A percentile compares a stretch with the other conserved stretches of the same genome.
phyloP scores from a whole-genome alignment of 306 rosid species.

The Cajanus cajan region DNA sequence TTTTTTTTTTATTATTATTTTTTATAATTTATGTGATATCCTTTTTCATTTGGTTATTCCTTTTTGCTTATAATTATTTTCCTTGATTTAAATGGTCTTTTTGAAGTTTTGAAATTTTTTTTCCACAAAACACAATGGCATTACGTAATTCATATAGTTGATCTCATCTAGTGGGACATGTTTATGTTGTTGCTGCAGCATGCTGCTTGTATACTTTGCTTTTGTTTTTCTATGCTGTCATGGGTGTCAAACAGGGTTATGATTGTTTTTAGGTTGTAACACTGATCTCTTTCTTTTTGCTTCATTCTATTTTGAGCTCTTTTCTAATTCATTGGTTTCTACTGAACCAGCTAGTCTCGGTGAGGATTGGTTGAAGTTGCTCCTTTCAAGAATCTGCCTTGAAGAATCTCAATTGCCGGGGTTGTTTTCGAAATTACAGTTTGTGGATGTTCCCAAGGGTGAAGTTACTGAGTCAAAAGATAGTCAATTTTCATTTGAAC shows the following conservation, averaged over 20 bases:
- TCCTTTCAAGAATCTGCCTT: conserved; percentile 61
- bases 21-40: background rate
- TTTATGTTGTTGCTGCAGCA: background rate
- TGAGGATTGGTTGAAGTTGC: conserved; percentile 74
- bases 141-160: background rate
- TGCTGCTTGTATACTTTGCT: background rate
- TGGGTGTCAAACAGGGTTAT: background rate
- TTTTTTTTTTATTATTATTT: too few species aligned
- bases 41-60: background rate
- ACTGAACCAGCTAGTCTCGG: conserved; percentile 55
- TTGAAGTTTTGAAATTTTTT: background rate
- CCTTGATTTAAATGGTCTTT: background rate
- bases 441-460: conserved; percentile 17
- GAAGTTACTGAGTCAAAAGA: conserved; percentile 14
- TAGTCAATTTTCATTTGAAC: conserved; percentile 42
- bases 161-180: background rate
- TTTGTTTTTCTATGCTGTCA: background rate
- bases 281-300: background rate
- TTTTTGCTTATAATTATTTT: background rate
- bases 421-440: conserved; percentile 42
- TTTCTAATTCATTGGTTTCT: background rate
- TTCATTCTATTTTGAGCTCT: background rate
- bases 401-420: conserved; percentile 54
- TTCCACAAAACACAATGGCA: background rate
- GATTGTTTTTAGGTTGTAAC: background rate